These are phyloP conservation scores for Auricularia sp. DNA, from an alignment of 768 basidiomycete species.

Conservation along the genomic window DNA sequence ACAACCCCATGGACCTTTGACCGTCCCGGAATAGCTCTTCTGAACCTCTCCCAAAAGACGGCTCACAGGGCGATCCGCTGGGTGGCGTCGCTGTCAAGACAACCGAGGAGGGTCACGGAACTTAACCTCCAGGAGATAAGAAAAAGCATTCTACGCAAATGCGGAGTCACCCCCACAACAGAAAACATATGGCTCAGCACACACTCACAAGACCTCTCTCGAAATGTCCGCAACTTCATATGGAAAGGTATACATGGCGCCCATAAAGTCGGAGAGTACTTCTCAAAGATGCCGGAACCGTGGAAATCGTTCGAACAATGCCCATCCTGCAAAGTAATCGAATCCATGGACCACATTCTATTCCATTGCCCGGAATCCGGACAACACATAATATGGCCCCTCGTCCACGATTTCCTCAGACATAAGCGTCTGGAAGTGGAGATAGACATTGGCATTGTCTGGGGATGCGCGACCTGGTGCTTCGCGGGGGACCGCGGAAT, in stretches of 20 bases:
- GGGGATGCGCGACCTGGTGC: too few species aligned
- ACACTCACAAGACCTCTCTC: background rate
- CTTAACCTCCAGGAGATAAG: background rate
- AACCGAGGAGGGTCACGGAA: background rate
- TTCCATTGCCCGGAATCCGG: constrained; percentile 12
- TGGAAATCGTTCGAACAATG: constrained; percentile 7
- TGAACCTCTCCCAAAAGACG: background rate
- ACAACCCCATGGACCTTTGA: background rate
- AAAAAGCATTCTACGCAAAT: background rate
- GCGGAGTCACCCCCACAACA: too few species aligned
- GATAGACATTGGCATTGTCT: too few species aligned
- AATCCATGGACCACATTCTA: constrained; percentile 16
- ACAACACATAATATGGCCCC: constrained; percentile 10
- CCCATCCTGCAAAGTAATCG: constrained; percentile 5
- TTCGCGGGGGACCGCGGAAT: too few species aligned
- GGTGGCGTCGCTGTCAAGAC: background rate
- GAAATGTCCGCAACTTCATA: background rate
- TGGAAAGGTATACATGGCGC: constrained; percentile 15
- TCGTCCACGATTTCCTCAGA: background rate
- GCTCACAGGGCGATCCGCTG: background rate
- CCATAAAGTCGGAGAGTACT: constrained; percentile 13
- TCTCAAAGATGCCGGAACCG: background rate
- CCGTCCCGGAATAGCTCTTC: too few species aligned
- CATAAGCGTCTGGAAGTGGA: too few species aligned
- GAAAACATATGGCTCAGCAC: too few species aligned